These are phyloP conservation scores for Xerocomus nothofagi DNA, from an alignment of 1,284 basidiomycete species.

Conservation along the genomic window DNA sequence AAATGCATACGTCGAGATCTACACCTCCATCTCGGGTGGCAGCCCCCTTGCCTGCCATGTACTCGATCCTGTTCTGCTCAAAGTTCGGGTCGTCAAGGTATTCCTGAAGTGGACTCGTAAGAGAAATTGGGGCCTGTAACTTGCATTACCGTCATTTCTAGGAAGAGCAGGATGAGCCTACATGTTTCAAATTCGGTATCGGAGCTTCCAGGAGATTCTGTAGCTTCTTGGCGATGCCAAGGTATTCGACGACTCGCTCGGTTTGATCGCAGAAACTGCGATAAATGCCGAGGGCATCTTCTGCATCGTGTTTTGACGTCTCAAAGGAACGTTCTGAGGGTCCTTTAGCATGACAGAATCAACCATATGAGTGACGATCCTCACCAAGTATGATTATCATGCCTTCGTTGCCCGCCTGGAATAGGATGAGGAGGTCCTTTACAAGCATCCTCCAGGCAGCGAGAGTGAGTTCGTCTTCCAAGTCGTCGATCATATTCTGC, in stretches of 20 bases:
- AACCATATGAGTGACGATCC: slow-evolving; percentile 5
- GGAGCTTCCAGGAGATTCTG: slow-evolving; percentile 91
- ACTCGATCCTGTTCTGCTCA: slow-evolving; percentile 91
- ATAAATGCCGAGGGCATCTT: slow-evolving; percentile 86
- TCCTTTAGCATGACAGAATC: slow-evolving; percentile 15
- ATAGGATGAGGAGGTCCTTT: slow-evolving; percentile 93
- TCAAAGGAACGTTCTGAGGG: slow-evolving; percentile 95
- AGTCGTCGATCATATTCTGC: slow-evolving; percentile 87
- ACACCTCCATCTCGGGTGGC: too few relatives aligned
- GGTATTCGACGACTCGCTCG: slow-evolving; percentile 90
- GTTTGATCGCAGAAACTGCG: slow-evolving; percentile 95
- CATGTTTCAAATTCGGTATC: slow-evolving; percentile 93
- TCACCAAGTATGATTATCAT: slow-evolving; percentile 93
- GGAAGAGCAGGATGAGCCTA: slow-evolving; percentile 37
- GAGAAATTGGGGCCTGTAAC: slow-evolving; percentile 83
- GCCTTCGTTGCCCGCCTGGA: slow-evolving; percentile 97
- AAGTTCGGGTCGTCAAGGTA: slow-evolving; percentile 96
- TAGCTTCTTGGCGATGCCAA: slow-evolving; percentile 90
- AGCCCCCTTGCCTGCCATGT: slow-evolving; percentile 82
- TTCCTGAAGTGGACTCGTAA: slow-evolving; percentile 92
- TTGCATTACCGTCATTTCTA: neutral
- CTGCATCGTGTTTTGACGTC: slow-evolving; percentile 93
- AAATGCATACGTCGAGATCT: too few relatives aligned
- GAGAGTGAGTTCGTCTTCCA: slow-evolving; percentile 89
- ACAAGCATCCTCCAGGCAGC: slow-evolving; percentile 93